These are phyloP conservation scores for Leccinum subgranulosum DNA, from an alignment of 768 basidiomycete species.

Conservation along the genomic window DNA sequence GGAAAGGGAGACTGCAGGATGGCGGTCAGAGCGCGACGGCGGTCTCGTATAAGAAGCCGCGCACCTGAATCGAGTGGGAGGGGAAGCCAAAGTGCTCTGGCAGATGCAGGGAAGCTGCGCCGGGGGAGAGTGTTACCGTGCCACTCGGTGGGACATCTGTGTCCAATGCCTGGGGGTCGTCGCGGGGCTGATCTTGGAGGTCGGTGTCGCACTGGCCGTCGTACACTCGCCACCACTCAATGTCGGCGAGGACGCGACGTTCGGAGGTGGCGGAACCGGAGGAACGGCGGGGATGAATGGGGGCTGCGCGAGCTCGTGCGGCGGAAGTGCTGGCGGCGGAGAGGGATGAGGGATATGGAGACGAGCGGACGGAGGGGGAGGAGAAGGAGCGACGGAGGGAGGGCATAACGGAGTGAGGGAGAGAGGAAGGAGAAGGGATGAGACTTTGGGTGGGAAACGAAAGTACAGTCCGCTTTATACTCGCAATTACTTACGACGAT, in stretches of 20 bases:
- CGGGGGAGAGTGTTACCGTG: constrained; percentile 34
- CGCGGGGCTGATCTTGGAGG: constrained; percentile 30
- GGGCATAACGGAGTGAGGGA: constrained; percentile 44
- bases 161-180: constrained; percentile 13
- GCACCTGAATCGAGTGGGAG: constrained; percentile 28
- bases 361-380: constrained; percentile 62
- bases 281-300: constrained; percentile 49
- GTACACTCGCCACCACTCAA: constrained; percentile 84
- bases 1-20: constrained; percentile 33
- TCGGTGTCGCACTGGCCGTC: constrained; percentile 56
- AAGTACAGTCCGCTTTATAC: constrained; percentile 41
- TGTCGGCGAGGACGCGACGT: constrained; percentile 78
- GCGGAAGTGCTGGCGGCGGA: constrained; percentile 34
- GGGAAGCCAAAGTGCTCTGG: constrained; percentile 9
- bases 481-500: constrained; percentile 24
- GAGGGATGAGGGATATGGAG: constrained; percentile 56
- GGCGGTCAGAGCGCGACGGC: constrained; percentile 21
- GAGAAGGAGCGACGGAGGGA: constrained; percentile 80
- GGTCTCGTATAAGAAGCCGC: background rate
- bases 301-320: constrained; percentile 38
- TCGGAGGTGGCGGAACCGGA: constrained; percentile 62
- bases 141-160: constrained; percentile 17
- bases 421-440: constrained; percentile 2
- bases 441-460: constrained; percentile 29
- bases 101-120: constrained; percentile 29